These are phyloP conservation scores for Arthroderma sp. DNA, from an alignment of 2,329 filamentous ascomycete genomes.

Conservation along the genomic window DNA sequence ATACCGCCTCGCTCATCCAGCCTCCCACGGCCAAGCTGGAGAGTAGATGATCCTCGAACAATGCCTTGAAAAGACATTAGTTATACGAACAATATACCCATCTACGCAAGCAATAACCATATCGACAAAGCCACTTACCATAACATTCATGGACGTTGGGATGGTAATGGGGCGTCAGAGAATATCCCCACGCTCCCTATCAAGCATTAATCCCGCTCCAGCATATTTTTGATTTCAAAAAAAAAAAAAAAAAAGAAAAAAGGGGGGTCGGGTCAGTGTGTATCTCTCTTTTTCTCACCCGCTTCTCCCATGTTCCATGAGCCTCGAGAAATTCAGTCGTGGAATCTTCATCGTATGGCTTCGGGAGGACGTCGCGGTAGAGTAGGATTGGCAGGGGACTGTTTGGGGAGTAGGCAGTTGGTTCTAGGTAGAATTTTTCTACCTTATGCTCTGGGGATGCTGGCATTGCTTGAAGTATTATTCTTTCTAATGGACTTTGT, in stretches of 20 bases:
- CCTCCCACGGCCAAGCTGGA: slow-evolving; percentile 20
- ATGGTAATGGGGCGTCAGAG: slow-evolving; percentile 20
- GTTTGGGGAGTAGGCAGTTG: slow-evolving; percentile 21
- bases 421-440: slow-evolving; percentile 14
- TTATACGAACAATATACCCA: not conserved
- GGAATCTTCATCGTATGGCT: slow-evolving; percentile 14
- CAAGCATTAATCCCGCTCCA: not conserved
- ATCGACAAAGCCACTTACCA: slow-evolving; percentile 11
- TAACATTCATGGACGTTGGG: slow-evolving; percentile 28
- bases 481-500: too few species aligned
- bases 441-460: slow-evolving; percentile 14
- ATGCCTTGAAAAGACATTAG: slow-evolving; percentile 8
- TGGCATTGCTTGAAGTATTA: not conserved
- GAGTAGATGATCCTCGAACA: slow-evolving; percentile 16
- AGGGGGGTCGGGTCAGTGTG: too few species aligned
- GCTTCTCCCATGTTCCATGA: slow-evolving; percentile 21
- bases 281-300: slow-evolving; percentile 6
- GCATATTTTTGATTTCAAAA: not conserved
- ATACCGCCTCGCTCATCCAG: slow-evolving; percentile 13
- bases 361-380: slow-evolving; percentile 21
- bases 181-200: slow-evolving; percentile 17
- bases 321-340: slow-evolving; percentile 17
- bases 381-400: slow-evolving; percentile 23
- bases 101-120: not conserved
- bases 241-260: not conserved